Base-by-base conservation (phyloP, 179 eudicot species). In the Vitellaria paradoxa region DNA sequence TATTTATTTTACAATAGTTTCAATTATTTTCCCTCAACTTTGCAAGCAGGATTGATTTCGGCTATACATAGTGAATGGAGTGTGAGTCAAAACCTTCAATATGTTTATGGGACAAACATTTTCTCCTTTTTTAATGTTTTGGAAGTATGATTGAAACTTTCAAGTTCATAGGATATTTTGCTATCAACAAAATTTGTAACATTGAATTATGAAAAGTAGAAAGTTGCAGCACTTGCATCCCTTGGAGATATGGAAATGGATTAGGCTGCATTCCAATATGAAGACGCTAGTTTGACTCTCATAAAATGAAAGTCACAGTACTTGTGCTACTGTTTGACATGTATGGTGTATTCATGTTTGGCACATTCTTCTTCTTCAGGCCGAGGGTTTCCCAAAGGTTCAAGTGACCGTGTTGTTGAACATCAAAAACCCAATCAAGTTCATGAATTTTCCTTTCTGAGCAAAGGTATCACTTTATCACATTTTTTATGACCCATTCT, bases 341-440 rank as follows among this genome's bases (percentile, higher is more conserved):
- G 72, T 61, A 21, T 15, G 40, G 20, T 59, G 5, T 61, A 42
- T 30, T 62, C 50, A 55, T 24, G 24, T 70, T 1, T 24, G 53
- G 67, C 70, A 56, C 46, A 9, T 78, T 82, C 55, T 65, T 72
- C 30, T 78, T 40, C 42, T 76, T 76, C 82, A 84, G 86, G 85
- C 68, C 26, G 49, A 60, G 76, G 46, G 65, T 46, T 64, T 37
- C 74, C 30, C 17, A 82, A 74, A 64, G 78, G 60, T 65, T 78
- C 81, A 76, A 74, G 47, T 21, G 69, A 70, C 12, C 14, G 7
- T 37, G 42, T 15, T 68, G 52, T 45, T 64, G 63, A 56, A 24
- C 15, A 68, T 78, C 55, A 55, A 53, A 76, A 59, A 18, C 70
- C 78, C 57, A 55, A 24, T n/a, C 82, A 81, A 79, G 13, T 63